Conservation (phyloP, 441 rosid genomes). For the Bocquillonia castaneifolia region DNA sequence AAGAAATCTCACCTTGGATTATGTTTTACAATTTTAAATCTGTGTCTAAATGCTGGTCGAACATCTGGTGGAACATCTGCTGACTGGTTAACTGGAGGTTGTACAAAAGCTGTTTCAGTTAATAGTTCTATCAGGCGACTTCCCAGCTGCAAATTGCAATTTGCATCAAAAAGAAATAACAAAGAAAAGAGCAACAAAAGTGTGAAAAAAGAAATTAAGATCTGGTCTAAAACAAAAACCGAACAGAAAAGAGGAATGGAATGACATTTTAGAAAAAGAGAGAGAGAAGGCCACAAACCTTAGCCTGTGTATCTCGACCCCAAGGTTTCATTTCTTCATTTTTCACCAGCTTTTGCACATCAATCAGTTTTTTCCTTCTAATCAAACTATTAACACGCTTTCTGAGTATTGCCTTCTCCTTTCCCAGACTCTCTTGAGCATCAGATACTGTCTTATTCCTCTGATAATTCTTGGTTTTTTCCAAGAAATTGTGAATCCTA, state of each 20-base stretch:
- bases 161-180: constrained; percentile 12
- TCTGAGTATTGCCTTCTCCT: constrained; percentile 58
- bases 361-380: constrained; percentile 50
- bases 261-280: constrained; percentile 23
- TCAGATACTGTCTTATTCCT: constrained; percentile 41
- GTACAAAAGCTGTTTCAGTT: constrained; percentile 76
- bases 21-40: constrained; percentile 45
- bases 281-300: constrained; percentile 41
- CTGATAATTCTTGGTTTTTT: constrained; percentile 44
- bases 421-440: constrained; percentile 37
- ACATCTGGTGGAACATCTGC: constrained; percentile 65
- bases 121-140: constrained; percentile 70
- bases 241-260: constrained; percentile 3
- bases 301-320: constrained; percentile 79
- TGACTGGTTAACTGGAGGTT: constrained; percentile 64
- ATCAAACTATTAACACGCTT: constrained; percentile 71
- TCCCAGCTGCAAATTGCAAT: constrained; percentile 59
- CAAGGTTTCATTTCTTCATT: constrained; percentile 63
- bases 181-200: not conserved
- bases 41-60: constrained; percentile 87
- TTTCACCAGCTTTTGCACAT: constrained; percentile 66
- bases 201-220: constrained; percentile 7
- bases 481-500: constrained; percentile 69
- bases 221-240: not conserved
- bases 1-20: constrained; percentile 50